These are phyloP conservation scores for Carex cristatella DNA, from an alignment of 176 grass and related monocot genomes.

Conservation along the genomic window DNA sequence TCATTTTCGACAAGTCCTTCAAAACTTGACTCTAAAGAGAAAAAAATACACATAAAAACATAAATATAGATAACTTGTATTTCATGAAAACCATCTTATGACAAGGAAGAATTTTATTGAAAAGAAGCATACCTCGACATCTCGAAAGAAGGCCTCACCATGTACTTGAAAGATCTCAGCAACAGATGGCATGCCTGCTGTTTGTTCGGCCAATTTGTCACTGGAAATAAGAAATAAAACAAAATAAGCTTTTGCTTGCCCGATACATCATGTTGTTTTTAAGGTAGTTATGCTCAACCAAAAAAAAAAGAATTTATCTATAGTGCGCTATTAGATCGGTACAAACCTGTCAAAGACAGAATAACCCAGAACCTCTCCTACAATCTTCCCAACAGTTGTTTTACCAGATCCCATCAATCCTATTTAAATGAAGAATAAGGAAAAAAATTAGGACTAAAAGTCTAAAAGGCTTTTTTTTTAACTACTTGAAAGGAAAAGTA, in stretches of 20 bases:
- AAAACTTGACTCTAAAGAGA: slow-evolving; percentile 72
- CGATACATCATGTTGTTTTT: not conserved
- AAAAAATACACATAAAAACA: slow-evolving; percentile 15
- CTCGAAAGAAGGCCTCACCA: slow-evolving; percentile 88
- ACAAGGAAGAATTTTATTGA: not conserved
- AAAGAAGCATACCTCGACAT: slow-evolving; percentile 63
- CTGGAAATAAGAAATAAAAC: slow-evolving; percentile 39
- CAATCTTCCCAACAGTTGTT: slow-evolving; percentile 91
- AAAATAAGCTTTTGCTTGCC: slow-evolving; percentile 10
- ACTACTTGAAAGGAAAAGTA: not conserved
- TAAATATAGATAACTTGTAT: not conserved
- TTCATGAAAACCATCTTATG: slow-evolving; percentile 7
- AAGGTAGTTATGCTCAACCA: not conserved
- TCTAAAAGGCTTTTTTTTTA: not conserved
- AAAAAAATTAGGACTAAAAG: not conserved
- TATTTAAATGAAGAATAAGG: slow-evolving; percentile 20
- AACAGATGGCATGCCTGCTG: slow-evolving; percentile 86
- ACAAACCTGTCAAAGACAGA: slow-evolving; percentile 94
- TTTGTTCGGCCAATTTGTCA: slow-evolving; percentile 96
- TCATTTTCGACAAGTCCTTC: slow-evolving; percentile 81
- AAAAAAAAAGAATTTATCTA: not conserved
- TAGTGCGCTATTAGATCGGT: not conserved
- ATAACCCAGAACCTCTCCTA: slow-evolving; percentile 87
- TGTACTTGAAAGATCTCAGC: slow-evolving; percentile 96
- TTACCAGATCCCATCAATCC: slow-evolving; percentile 99